Conservation (phyloP, 2,329 filamentous ascomycete species). For the Teratosphaeria epicoccoides region DNA sequence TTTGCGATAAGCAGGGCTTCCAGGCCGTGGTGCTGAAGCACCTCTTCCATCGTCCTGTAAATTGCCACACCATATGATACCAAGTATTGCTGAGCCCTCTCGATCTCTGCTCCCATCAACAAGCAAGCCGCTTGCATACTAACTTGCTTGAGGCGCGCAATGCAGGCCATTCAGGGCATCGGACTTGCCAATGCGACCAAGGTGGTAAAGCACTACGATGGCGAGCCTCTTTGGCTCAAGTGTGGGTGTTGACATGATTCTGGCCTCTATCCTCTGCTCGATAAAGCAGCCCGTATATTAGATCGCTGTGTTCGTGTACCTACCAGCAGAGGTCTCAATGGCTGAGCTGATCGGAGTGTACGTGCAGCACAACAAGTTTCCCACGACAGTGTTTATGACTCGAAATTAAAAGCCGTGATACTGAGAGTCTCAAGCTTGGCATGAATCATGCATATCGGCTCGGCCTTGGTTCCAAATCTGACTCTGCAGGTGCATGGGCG, state of each 20-base stretch:
- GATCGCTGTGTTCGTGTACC: too few species aligned
- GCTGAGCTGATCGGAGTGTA: too few species aligned
- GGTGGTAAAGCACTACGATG: conserved; percentile 39
- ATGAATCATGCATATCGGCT: background rate
- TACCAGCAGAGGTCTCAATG: too few species aligned
- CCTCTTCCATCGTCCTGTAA: conserved; percentile 46
- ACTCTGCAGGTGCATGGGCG: too few species aligned
- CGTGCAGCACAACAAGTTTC: too few species aligned
- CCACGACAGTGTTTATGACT: too few species aligned
- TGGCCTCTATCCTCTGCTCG: background rate
- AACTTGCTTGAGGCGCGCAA: conserved; percentile 39
- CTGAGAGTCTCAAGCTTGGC: background rate
- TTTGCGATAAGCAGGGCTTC: conserved; percentile 46
- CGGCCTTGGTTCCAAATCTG: background rate
- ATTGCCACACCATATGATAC: conserved; percentile 39
- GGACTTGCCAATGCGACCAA: conserved; percentile 45
- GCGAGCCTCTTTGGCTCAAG: conserved; percentile 18
- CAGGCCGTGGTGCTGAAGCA: conserved; percentile 45
- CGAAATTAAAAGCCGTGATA: background rate
- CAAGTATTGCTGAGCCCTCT: conserved; percentile 43
- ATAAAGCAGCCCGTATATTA: background rate
- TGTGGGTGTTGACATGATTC: background rate
- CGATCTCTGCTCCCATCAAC: conserved; percentile 7
- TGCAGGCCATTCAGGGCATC: conserved; percentile 41
- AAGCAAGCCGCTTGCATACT: conserved; percentile 40